These are phyloP conservation scores for Hermanozyma aechmeae DNA, from an alignment of 805 yeast genomes.

Conservation along the genomic window DNA sequence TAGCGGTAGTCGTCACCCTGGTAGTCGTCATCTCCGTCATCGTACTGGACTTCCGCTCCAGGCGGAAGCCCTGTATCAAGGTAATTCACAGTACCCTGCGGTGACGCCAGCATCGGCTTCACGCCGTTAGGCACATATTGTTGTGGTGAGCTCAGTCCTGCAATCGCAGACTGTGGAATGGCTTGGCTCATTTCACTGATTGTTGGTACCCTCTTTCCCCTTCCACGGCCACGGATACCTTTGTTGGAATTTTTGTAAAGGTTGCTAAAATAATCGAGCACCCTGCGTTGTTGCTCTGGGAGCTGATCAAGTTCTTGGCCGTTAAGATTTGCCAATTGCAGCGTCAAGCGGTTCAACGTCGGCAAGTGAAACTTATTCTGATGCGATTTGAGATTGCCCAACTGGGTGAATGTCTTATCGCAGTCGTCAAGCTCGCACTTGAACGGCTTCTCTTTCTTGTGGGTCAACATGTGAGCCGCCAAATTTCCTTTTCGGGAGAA, in stretches of 20 bases:
- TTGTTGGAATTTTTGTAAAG: slow-evolving; percentile 82
- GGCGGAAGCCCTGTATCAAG: too few species aligned
- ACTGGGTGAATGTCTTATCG: slow-evolving; percentile 77
- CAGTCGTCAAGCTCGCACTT: slow-evolving; percentile 76
- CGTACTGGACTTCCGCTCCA: too few species aligned
- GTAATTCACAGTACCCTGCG: too few species aligned
- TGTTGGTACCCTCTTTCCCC: slow-evolving; percentile 13
- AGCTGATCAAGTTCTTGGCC: slow-evolving; percentile 38
- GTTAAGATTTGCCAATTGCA: slow-evolving; percentile 49
- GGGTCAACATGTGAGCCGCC: slow-evolving; percentile 81
- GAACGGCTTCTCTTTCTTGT: slow-evolving; percentile 68
- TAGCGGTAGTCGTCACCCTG: too few species aligned
- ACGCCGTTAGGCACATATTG: too few species aligned
- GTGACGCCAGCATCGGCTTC: too few species aligned
- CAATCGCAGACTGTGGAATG: too few species aligned
- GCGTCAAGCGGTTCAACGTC: slow-evolving; percentile 60
- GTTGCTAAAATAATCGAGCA: slow-evolving; percentile 69
- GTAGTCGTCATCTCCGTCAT: too few species aligned
- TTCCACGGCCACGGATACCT: slow-evolving; percentile 90
- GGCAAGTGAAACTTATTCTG: slow-evolving; percentile 81
- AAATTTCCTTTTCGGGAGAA: slow-evolving; percentile 89
- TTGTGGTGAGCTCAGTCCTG: too few species aligned
- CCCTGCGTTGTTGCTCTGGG: slow-evolving; percentile 55
- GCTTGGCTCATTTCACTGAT: too few species aligned
- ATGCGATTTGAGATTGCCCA: slow-evolving; percentile 90